These are phyloP conservation scores for Entomortierella lignicola DNA, from an alignment of 192 early-diverging fungal species.

Conservation along the genomic window DNA sequence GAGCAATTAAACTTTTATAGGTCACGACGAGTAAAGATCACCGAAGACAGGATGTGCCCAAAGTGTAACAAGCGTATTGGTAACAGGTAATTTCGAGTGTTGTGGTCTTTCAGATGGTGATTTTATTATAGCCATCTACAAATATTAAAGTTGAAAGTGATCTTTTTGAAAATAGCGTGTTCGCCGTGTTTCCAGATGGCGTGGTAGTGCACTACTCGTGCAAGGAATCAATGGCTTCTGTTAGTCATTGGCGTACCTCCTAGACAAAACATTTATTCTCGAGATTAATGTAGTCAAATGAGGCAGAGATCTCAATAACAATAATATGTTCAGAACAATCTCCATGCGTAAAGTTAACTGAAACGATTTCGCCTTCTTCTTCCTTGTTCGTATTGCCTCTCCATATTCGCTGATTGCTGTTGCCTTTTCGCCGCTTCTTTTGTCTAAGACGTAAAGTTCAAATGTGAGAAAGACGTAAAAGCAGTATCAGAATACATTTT, in stretches of 20 bases:
- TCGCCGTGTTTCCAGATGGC: slow-evolving; percentile 79
- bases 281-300: background rate
- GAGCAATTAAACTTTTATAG: slow-evolving; percentile 71
- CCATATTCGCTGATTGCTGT: slow-evolving; percentile 16
- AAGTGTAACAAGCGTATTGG: slow-evolving; percentile 73
- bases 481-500: background rate
- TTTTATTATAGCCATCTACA: background rate
- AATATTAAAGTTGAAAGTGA: background rate
- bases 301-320: too few species aligned
- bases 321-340: too few species aligned
- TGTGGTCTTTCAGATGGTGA: background rate
- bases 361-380: slow-evolving; percentile 18
- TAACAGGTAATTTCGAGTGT: slow-evolving; percentile 57
- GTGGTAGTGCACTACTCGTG: slow-evolving; percentile 82
- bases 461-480: background rate
- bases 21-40: slow-evolving; percentile 70
- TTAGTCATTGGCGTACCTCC: slow-evolving; percentile 35
- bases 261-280: background rate
- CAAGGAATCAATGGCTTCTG: slow-evolving; percentile 58
- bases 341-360: background rate
- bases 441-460: background rate
- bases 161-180: slow-evolving; percentile 60
- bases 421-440: slow-evolving; percentile 25
- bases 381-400: slow-evolving; percentile 31
- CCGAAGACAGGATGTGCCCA: slow-evolving; percentile 83